Conservation (phyloP, 2,329 filamentous ascomycete species). For the Harringtonia aguacate region DNA sequence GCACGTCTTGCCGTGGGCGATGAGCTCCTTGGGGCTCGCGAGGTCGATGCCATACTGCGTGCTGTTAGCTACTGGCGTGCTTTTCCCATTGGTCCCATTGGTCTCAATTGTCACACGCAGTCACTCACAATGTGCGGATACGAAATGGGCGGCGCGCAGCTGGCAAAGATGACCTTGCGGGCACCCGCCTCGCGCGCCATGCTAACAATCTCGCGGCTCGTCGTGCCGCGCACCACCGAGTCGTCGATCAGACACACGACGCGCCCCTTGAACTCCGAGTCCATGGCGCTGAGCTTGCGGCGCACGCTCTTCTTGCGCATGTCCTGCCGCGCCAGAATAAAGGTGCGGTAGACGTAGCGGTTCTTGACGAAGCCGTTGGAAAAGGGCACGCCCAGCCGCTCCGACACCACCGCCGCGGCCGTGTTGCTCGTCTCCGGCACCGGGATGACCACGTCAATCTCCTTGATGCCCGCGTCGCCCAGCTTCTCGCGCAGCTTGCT, state of each 20-base stretch:
- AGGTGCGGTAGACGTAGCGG: constrained; percentile 78
- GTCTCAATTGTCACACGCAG: too few species aligned
- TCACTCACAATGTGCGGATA: constrained; percentile 59
- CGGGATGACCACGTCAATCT: constrained; percentile 55
- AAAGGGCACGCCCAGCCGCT: constrained; percentile 64
- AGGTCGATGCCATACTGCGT: constrained; percentile 32
- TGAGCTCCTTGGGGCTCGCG: constrained; percentile 21
- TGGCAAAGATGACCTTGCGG: constrained; percentile 53
- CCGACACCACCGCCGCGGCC: constrained; percentile 64
- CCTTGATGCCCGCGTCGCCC: constrained; percentile 55
- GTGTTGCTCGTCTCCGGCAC: constrained; percentile 57
- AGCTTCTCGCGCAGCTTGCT: constrained; percentile 58
- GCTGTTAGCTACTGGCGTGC: too few species aligned
- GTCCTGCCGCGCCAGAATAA: constrained; percentile 65
- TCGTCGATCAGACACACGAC: constrained; percentile 82
- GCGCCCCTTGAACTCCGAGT: constrained; percentile 70
- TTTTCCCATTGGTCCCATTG: too few species aligned
- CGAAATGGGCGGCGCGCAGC: constrained; percentile 72
- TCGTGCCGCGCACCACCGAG: constrained; percentile 46
- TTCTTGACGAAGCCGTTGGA: constrained; percentile 83
- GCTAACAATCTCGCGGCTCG: constrained; percentile 46
- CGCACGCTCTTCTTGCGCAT: constrained; percentile 77
- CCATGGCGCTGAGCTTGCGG: constrained; percentile 80
- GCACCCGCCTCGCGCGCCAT: constrained; percentile 33
- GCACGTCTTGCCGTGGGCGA: constrained; percentile 20